Base-by-base conservation (phyloP, 2,329 filamentous ascomycete genomes). In the Sarocladiaceae sp. region DNA sequence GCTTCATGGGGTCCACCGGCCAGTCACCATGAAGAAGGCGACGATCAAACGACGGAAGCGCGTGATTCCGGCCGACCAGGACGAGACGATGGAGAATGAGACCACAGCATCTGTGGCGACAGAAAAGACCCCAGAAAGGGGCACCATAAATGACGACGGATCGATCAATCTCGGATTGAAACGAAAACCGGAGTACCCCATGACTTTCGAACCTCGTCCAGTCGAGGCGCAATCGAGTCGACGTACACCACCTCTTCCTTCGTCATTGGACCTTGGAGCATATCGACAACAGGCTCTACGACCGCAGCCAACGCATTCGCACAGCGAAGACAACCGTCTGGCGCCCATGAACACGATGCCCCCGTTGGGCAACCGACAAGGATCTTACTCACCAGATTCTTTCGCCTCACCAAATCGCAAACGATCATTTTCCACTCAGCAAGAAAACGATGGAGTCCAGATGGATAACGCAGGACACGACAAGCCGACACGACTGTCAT, bases 21-120 rank as follows among this genome's bases (percentile, higher is more conserved):
- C 93, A 0, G 88, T 93, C 4, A 88, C 88, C n/a, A 97, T 98
- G 93, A 98, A 97, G 66, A 97, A 96, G 64, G 85, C 88, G 3
- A 86, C 95, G 20, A 98, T 98, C 62, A 97, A 98, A 66, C 80
- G 93, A 50, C 78, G 93, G 48, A 97, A 97, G 72, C 83, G 93
- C 47, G 89, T 97, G 5, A 90, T 97, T 33, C 90, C 91, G 15
- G 88, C 86, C 15, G 69, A 79, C 20, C 69, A 75, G 40, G 73
- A 70, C 55, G 67, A 68, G 24, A 64, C 72, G 40, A 61, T 67
- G 35, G 68, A 73, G 27, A 76, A 80, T 24, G 69, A 64, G 6
- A 65, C 69, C 11, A 68, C 73, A 15, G 66, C 69, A 3, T 43
- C 40, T 6, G 64, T 55, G 31, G 64, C 54, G 42, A 61, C 54